Percentiles rank a stretch among this genome's conserved stretches.
These are phyloP conservation scores for Trifolium repens DNA, from an alignment of 306 rosid species.

Conservation along the genomic window DNA sequence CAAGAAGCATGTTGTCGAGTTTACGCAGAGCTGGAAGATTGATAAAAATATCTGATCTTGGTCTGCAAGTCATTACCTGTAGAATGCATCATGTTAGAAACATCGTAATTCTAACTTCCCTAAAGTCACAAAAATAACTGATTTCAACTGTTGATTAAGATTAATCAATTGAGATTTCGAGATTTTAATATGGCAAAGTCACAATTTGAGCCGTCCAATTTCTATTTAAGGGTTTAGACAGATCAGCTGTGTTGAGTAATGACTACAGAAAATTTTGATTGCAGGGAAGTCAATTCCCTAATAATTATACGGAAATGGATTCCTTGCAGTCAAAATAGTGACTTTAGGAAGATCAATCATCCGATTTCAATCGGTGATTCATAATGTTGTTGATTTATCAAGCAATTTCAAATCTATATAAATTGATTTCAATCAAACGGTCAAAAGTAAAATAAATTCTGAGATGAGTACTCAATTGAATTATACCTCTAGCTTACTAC, in stretches of 20 bases:
- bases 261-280: neutral
- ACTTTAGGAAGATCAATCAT: neutral
- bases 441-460: slow-evolving; percentile 2
- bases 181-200: neutral
- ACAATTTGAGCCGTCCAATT: neutral
- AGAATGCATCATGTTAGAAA: slow-evolving; percentile 48
- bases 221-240: neutral
- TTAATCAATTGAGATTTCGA: no score
- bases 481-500: slow-evolving; percentile 83
- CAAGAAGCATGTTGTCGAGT: slow-evolving; percentile 94
- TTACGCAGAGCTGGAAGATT: slow-evolving; percentile 95
- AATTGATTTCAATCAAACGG: neutral
- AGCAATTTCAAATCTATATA: neutral
- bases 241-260: neutral
- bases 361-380: neutral
- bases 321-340: neutral
- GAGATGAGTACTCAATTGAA: neutral
- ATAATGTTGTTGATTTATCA: neutral
- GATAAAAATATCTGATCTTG: slow-evolving; percentile 84
- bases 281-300: neutral
- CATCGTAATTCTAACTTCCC: slow-evolving; percentile 34
- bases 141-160: neutral
- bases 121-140: neutral
- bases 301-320: no score
- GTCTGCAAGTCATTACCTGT: slow-evolving; percentile 97